Base-by-base conservation (phyloP, 331 rosid species). In the Cydonia oblonga region DNA sequence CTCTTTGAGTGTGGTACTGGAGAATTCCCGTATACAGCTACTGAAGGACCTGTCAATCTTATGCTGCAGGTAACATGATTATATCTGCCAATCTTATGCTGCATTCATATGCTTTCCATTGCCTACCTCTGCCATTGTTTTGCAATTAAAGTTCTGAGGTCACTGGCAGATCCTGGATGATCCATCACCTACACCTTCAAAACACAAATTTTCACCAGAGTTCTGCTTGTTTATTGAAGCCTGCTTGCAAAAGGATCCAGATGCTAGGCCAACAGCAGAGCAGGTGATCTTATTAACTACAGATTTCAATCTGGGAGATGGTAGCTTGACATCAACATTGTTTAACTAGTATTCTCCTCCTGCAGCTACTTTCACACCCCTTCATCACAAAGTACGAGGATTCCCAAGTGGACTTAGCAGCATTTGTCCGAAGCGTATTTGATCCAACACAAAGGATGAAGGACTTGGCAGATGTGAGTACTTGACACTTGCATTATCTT, bases 1-100 rank as follows among this genome's bases (percentile, higher is more conserved):
- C 96, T 93, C 69, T 87, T 93, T 24, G 96, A 93, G 82, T 91
- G 97, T 74, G 98, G 97, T 35, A 93, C 98, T 2, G 98, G 97
- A 83, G 98, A 89, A 88, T 93, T 93, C 75, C 96, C 98, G 20
- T 93, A 91, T 73, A 82, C 97, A 46, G 96, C 98, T 9, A 91
- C 82, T 38, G 96, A 93, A 32, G 98, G 98, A 69, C 97, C 96
- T 15, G 96, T 91, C 71, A 91, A 91, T 87, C 97, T 93, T 62
- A 93, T 93, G 98, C 79, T 93, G 75, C 98, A 93, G 97, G 98
- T 93, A 71, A 75, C 70, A 26, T 74, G 46, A 40, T 40, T 40
- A 40, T 40, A 40, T 4, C 0, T 40, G 16, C 0, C 46, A 40
- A 40, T 40, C 46, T 40, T 44, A 44, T 51, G 2, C 57, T 20